A percentile compares a stretch with the other conserved stretches of the same genome.
phyloP scores from a whole-genome alignment of 2,329 filamentous ascomycete genomes.

The Mycosphaerella sp. region DNA sequence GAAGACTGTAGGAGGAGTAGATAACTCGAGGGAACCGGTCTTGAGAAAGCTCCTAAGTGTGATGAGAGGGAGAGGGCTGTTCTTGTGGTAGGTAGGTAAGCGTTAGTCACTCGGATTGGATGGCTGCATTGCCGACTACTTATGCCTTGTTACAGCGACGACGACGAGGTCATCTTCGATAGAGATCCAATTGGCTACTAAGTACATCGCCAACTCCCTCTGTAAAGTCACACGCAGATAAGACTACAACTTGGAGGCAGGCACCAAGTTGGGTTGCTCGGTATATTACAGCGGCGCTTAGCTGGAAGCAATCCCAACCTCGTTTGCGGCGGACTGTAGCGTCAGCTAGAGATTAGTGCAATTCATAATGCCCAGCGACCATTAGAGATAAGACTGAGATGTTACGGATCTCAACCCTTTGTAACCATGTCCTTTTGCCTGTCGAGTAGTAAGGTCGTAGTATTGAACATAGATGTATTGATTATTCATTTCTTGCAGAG shows the following conservation, averaged over 20 bases:
- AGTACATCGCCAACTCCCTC: not conserved
- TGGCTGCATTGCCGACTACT: not conserved
- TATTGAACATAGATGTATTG: no score
- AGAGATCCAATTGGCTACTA: constrained; percentile 5
- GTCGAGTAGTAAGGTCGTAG: no score
- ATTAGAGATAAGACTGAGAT: no score
- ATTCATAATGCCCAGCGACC: no score
- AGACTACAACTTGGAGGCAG: not conserved
- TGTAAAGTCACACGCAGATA: not conserved
- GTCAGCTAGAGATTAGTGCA: not conserved
- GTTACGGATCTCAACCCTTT: no score
- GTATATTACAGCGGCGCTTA: not conserved
- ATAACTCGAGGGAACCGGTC: constrained; percentile 8
- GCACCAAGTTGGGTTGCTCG: not conserved
- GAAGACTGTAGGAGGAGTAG: not conserved
- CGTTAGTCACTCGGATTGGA: not conserved
- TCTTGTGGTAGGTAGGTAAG: constrained; percentile 10
- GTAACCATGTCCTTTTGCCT: no score
- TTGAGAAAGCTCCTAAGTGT: constrained; percentile 5
- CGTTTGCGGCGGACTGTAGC: not conserved
- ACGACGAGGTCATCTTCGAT: constrained; percentile 4
- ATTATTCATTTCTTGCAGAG: no score
- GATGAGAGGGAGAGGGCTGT: constrained; percentile 10
- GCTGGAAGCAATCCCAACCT: not conserved
- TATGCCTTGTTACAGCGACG: not conserved